Evolutionary conservation across 23 red algal species (phyloP).

Genomic region (Cyanidioschyzon merolae): DNA sequence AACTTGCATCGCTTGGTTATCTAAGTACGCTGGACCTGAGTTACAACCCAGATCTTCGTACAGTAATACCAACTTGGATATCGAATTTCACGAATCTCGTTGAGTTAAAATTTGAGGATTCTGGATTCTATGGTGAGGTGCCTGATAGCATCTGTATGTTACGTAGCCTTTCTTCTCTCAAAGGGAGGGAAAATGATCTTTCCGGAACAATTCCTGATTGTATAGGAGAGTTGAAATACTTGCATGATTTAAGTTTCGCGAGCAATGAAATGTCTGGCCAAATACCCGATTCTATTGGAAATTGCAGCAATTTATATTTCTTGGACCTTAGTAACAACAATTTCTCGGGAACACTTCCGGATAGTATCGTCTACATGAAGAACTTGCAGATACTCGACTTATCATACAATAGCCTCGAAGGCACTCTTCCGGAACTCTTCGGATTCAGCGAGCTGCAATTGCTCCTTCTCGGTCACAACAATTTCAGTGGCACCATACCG

Average conservation of each 20-base stretch:
- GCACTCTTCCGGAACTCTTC: not conserved
- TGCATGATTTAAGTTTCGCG: not conserved
- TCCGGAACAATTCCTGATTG: not conserved
- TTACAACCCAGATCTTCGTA: not conserved
- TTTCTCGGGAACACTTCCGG: not conserved
- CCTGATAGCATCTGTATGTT: not conserved
- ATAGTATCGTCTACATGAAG: not conserved
- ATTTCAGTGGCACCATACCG: constrained; percentile 7
- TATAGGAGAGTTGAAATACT: not conserved
- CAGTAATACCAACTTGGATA: not conserved
- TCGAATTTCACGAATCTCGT: not conserved
- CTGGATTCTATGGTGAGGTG: not conserved
- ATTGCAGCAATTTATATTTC: not conserved
- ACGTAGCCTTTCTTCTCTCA: not conserved
- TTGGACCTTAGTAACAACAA: constrained; percentile 13
- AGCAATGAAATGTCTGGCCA: not conserved
- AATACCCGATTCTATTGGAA: not conserved
- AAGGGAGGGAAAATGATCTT: not conserved
- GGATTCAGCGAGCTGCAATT: not conserved
- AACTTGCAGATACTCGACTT: not conserved
- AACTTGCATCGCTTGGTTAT: not conserved
- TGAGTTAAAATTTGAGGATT: not conserved
- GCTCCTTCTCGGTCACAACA: constrained; percentile 8
- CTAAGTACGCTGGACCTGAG: not conserved
- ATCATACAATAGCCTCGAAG: constrained; percentile 4